Conservation (phyloP, 768 basidiomycete genomes). For the Rhizopogon sp. region DNA sequence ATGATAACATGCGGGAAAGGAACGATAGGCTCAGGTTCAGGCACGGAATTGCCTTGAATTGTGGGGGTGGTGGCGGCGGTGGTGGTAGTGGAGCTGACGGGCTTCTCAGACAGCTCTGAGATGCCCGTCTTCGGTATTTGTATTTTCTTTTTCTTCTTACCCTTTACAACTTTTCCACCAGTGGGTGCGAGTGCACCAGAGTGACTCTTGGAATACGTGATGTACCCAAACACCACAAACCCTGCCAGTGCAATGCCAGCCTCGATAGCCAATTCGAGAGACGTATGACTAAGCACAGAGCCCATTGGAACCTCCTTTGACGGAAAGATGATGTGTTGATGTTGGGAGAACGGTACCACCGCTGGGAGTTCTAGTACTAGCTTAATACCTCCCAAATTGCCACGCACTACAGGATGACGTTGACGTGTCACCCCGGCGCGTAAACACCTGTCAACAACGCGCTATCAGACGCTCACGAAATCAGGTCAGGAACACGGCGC, state of each 20-base stretch:
- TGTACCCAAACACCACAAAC: constrained; percentile 37
- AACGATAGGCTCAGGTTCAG: constrained; percentile 21
- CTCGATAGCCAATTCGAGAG: constrained; percentile 32
- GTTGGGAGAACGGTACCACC: background rate
- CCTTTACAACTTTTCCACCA: constrained; percentile 20
- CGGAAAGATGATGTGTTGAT: no score
- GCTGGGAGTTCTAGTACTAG: no score
- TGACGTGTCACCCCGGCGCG: constrained; percentile 14
- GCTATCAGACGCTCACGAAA: constrained; percentile 7
- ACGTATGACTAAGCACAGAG: constrained; percentile 38
- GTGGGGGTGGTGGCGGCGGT: constrained; percentile 9
- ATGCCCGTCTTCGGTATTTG: constrained; percentile 8
- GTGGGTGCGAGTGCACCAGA: background rate
- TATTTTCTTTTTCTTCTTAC: constrained; percentile 25
- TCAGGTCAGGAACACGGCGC: background rate
- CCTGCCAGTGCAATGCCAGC: constrained; percentile 30
- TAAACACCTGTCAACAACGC: constrained; percentile 26
- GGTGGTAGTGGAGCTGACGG: background rate
- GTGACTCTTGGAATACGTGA: constrained; percentile 7
- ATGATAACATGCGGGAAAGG: constrained; percentile 32
- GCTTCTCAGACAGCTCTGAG: constrained; percentile 7
- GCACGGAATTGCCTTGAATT: constrained; percentile 11
- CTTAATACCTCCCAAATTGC: no score
- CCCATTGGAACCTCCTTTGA: constrained; percentile 31
- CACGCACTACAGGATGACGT: background rate